These are phyloP conservation scores for Aspergillus incahuasiensis DNA, from an alignment of 495 filamentous ascomycete genomes.

Conservation along the genomic window DNA sequence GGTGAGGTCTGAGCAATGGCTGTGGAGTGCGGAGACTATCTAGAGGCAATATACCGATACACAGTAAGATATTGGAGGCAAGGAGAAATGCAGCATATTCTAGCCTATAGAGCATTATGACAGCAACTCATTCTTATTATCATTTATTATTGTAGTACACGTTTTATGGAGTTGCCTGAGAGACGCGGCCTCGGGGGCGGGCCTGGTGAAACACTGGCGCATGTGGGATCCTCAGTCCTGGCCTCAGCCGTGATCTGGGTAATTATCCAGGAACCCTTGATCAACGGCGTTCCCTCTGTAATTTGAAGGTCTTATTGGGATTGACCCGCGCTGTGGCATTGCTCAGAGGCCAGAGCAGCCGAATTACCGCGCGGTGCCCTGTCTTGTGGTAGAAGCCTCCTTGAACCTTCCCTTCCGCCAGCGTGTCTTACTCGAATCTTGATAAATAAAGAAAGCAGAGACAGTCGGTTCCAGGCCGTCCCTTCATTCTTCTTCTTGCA, in stretches of 20 bases:
- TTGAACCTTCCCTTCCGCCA: background rate
- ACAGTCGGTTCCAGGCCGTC: background rate
- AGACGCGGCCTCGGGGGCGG: conserved; percentile 18
- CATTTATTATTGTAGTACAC: background rate
- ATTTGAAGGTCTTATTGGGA: background rate
- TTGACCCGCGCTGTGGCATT: conserved; percentile 2
- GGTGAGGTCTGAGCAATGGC: background rate
- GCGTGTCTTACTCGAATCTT: background rate
- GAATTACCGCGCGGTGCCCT: background rate
- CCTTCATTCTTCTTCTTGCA: background rate
- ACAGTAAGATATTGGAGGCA: background rate
- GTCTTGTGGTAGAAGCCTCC: background rate
- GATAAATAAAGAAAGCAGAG: background rate
- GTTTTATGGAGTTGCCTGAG: conserved; percentile 33
- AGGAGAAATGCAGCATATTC: background rate
- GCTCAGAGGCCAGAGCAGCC: background rate
- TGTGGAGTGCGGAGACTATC: background rate
- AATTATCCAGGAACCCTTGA: background rate
- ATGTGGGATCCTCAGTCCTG: conserved; percentile 18
- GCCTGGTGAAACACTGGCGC: conserved; percentile 41
- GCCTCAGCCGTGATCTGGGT: background rate
- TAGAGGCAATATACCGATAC: conserved; percentile 5
- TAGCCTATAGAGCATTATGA: background rate
- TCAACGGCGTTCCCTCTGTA: background rate
- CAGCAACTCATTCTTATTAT: background rate